phyloP scores from a whole-genome alignment of 192 early-diverging fungal genomes.

The Dissophora globulifera region DNA sequence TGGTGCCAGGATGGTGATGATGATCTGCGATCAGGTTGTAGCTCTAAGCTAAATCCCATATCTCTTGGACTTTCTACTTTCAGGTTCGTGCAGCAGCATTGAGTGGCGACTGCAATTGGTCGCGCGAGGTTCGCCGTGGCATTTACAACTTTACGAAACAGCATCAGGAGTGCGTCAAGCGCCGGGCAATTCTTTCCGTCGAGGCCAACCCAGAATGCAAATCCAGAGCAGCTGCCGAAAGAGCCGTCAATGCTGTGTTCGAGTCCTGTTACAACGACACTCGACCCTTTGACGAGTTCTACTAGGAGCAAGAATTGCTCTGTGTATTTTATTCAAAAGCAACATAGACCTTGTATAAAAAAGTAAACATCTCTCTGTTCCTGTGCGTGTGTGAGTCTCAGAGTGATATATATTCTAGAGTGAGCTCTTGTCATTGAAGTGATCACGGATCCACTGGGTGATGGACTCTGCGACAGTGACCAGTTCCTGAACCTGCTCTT shows the following conservation, averaged over 20 bases:
- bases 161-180: slow-evolving; percentile 88
- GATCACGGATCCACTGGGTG: slow-evolving; percentile 27
- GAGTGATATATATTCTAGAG: slow-evolving; percentile 19
- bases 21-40: too few species aligned
- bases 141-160: slow-evolving; percentile 78
- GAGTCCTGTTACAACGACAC: slow-evolving; percentile 93
- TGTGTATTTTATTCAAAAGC: too few species aligned
- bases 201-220: slow-evolving; percentile 80
- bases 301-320: slow-evolving; percentile 56
- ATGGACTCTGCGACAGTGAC: slow-evolving; percentile 36
- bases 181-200: slow-evolving; percentile 86
- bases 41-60: too few species aligned
- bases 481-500: slow-evolving; percentile 41
- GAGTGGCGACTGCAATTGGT: slow-evolving; percentile 82
- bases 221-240: slow-evolving; percentile 81
- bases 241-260: slow-evolving; percentile 88
- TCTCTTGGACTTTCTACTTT: too few species aligned
- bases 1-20: too few species aligned
- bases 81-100: slow-evolving; percentile 81
- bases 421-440: slow-evolving; percentile 36
- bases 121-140: slow-evolving; percentile 73
- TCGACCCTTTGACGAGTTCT: slow-evolving; percentile 96
- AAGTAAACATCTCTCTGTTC: slow-evolving; percentile 6
- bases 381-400: too few species aligned
- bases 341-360: background rate